Conservation (phyloP, 2,329 filamentous ascomycete genomes). For the Nothopassalora personata region DNA sequence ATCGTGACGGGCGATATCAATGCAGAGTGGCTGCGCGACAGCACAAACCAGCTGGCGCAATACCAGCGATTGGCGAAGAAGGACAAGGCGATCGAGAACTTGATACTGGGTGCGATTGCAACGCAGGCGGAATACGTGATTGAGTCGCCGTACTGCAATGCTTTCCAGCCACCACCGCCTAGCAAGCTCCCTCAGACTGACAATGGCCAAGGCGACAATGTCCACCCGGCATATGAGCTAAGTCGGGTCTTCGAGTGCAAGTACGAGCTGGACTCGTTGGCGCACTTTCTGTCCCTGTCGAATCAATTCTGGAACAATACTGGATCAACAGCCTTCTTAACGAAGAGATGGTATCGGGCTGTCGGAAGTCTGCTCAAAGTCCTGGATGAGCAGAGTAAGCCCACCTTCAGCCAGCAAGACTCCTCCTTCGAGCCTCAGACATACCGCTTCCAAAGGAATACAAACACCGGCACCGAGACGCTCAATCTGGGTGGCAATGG, state of each 20-base stretch:
- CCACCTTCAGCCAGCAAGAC: slow-evolving; percentile 70
- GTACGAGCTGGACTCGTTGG: slow-evolving; percentile 94
- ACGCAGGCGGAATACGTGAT: slow-evolving; percentile 95
- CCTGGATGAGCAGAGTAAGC: slow-evolving; percentile 69
- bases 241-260: slow-evolving; percentile 94
- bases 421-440: slow-evolving; percentile 63
- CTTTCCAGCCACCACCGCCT: slow-evolving; percentile 88
- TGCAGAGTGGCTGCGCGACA: slow-evolving; percentile 87
- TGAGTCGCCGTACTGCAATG: slow-evolving; percentile 92
- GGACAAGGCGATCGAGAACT: slow-evolving; percentile 67
- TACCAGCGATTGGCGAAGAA: slow-evolving; percentile 82
- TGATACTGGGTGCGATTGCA: slow-evolving; percentile 91
- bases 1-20: slow-evolving; percentile 83
- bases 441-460: slow-evolving; percentile 82
- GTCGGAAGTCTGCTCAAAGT: slow-evolving; percentile 68
- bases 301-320: slow-evolving; percentile 85
- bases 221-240: slow-evolving; percentile 83
- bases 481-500: slow-evolving; percentile 75
- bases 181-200: slow-evolving; percentile 65
- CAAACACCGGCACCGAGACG: slow-evolving; percentile 82
- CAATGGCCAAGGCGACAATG: slow-evolving; percentile 76
- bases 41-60: slow-evolving; percentile 85
- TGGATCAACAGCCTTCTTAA: slow-evolving; percentile 71
- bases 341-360: slow-evolving; percentile 70
- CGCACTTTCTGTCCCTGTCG: slow-evolving; percentile 77